These are phyloP conservation scores for Neoboletus subvelutipes DNA, from an alignment of 768 basidiomycete genomes.

Conservation along the genomic window DNA sequence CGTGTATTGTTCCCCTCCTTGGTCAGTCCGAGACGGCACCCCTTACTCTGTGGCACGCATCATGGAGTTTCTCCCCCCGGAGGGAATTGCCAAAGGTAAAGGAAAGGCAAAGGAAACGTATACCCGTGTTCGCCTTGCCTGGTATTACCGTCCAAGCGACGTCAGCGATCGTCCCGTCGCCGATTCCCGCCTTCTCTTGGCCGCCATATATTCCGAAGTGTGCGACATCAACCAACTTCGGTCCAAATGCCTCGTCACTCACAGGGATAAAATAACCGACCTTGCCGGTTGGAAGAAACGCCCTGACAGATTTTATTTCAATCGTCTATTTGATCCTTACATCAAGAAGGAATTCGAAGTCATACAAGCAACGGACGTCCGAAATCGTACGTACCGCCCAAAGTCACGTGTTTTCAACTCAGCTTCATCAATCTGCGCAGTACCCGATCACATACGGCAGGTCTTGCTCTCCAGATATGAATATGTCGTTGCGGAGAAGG, in stretches of 20 bases:
- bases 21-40: constrained; percentile 89
- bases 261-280: constrained; percentile 94
- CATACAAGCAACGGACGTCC: constrained; percentile 79
- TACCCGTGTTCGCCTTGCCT: constrained; percentile 86
- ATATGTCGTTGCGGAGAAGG: constrained; percentile 93
- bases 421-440: constrained; percentile 39
- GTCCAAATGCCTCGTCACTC: constrained; percentile 89
- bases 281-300: constrained; percentile 91
- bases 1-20: constrained; percentile 94
- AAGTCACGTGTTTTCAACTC: constrained; percentile 21
- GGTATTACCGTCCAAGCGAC: constrained; percentile 97
- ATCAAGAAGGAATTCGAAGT: constrained; percentile 98
- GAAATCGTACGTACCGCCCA: constrained; percentile 68
- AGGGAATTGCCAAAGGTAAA: constrained; percentile 63
- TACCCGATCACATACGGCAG: constrained; percentile 78
- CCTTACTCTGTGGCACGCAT: constrained; percentile 95
- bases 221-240: constrained; percentile 94
- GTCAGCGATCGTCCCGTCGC: constrained; percentile 88
- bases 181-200: constrained; percentile 89
- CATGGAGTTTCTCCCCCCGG: constrained; percentile 92
- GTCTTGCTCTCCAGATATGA: constrained; percentile 82
- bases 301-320: constrained; percentile 96
- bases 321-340: constrained; percentile 93
- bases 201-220: constrained; percentile 95
- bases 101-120: constrained; percentile 67